phyloP scores from a whole-genome alignment of 2,329 filamentous ascomycete genomes.

The Cylindrodendrum hubeiense region DNA sequence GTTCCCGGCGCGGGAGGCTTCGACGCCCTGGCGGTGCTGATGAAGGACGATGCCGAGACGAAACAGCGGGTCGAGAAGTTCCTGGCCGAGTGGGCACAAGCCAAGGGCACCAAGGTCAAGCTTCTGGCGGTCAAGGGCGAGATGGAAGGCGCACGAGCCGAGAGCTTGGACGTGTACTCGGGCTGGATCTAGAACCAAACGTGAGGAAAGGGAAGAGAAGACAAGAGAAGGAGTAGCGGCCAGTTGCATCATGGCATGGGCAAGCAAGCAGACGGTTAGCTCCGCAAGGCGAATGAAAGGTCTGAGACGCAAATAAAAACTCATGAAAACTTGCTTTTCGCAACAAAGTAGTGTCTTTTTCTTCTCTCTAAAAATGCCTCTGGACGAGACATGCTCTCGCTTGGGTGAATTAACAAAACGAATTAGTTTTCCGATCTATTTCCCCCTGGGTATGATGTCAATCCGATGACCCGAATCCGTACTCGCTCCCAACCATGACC shows the following conservation, averaged over 20 bases:
- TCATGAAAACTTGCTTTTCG: not conserved
- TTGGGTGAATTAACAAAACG: not conserved
- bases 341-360: too few relatives aligned
- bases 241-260: not conserved
- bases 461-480: not conserved
- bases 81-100: slow-evolving; percentile 73
- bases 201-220: not conserved
- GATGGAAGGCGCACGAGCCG: slow-evolving; percentile 72
- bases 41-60: slow-evolving; percentile 78
- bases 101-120: slow-evolving; percentile 73
- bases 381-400: not conserved
- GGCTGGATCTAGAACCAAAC: slow-evolving; percentile 55
- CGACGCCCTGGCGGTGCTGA: slow-evolving; percentile 86
- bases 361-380: not conserved
- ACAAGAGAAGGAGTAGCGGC: too few relatives aligned
- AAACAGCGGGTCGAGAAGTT: slow-evolving; percentile 70
- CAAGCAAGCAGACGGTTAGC: not conserved
- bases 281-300: not conserved
- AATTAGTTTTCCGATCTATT: not conserved
- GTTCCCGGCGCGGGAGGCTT: slow-evolving; percentile 95
- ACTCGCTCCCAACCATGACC: not conserved
- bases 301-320: not conserved
- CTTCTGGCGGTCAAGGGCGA: slow-evolving; percentile 79
- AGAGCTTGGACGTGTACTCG: slow-evolving; percentile 58
- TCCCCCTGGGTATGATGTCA: not conserved